Evolutionary conservation across 257 asterid genomes (phyloP).

Genomic region (Solanum virginianum): DNA sequence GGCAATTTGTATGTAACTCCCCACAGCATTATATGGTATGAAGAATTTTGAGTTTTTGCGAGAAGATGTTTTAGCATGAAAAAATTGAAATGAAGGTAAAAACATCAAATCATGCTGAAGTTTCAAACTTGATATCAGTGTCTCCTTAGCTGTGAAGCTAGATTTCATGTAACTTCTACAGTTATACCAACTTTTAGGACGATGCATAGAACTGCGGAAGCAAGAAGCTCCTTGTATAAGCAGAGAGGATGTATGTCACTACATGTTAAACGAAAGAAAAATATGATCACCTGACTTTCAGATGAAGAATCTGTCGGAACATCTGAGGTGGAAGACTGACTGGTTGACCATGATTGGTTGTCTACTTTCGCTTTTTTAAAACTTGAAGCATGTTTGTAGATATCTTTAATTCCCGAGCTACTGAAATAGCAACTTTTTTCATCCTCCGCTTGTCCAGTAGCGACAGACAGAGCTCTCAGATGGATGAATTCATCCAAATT

Average conservation of each 20-base stretch:
- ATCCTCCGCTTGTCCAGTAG: background rate
- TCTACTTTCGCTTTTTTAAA: constrained; percentile 1
- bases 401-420: background rate
- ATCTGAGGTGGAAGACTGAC: constrained; percentile 30
- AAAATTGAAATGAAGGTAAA: too few relatives aligned
- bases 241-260: background rate
- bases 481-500: constrained; percentile 9
- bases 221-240: background rate
- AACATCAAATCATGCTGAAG: background rate
- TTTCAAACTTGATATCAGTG: background rate
- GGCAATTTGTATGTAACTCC: background rate
- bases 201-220: background rate
- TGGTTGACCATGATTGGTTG: constrained; percentile 3
- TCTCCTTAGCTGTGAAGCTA: background rate
- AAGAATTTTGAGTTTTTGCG: background rate
- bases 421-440: background rate
- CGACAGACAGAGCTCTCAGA: constrained; percentile 17
- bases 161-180: background rate
- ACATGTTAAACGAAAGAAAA: background rate
- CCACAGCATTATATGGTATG: background rate
- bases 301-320: constrained; percentile 19
- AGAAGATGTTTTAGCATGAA: too few relatives aligned
- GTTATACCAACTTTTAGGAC: background rate
- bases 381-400: background rate
- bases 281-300: constrained; percentile 35